Conservation (phyloP, 2,329 filamentous ascomycete species). For the Fusarium sp. region DNA sequence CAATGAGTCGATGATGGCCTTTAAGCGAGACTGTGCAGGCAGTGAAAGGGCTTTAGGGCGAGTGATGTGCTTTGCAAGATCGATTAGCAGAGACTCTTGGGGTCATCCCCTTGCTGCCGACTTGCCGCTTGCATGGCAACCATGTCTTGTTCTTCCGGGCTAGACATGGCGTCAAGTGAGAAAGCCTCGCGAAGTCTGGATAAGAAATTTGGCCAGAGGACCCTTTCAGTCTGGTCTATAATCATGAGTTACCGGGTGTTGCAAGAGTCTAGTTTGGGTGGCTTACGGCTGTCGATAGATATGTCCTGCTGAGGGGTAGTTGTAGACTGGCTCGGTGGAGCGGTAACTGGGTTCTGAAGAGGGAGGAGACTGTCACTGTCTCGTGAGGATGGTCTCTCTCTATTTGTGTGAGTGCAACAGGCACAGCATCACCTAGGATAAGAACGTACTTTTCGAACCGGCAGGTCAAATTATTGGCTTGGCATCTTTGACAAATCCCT, state of each 20-base stretch:
- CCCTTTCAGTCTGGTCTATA: constrained; percentile 37
- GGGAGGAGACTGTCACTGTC: not conserved
- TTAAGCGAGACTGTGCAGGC: constrained; percentile 37
- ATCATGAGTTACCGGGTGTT: not conserved
- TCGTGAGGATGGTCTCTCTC: constrained; percentile 13
- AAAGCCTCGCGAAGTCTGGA: constrained; percentile 45
- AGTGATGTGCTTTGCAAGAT: constrained; percentile 18
- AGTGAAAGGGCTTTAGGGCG: constrained; percentile 20
- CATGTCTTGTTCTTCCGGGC: constrained; percentile 35
- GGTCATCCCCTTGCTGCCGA: not conserved
- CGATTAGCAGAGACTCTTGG: not conserved
- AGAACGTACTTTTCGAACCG: constrained; percentile 27
- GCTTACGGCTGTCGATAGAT: constrained; percentile 29
- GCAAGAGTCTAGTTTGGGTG: not conserved
- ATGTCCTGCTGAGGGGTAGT: constrained; percentile 25
- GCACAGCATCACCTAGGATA: accelerated
- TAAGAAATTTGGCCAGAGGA: constrained; percentile 47
- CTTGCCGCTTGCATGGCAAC: constrained; percentile 36
- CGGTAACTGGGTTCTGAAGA: not conserved
- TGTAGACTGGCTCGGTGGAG: not conserved
- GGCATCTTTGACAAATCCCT: constrained; percentile 47
- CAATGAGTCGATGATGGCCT: constrained; percentile 39
- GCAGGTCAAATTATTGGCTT: constrained; percentile 38
- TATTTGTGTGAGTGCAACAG: not conserved
- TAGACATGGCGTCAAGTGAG: constrained; percentile 39